Evolutionary conservation across 1,284 basidiomycete genomes (phyloP), one percentile per base, ranked within the genome.

Genomic region (Ganoderma sinense): DNA sequence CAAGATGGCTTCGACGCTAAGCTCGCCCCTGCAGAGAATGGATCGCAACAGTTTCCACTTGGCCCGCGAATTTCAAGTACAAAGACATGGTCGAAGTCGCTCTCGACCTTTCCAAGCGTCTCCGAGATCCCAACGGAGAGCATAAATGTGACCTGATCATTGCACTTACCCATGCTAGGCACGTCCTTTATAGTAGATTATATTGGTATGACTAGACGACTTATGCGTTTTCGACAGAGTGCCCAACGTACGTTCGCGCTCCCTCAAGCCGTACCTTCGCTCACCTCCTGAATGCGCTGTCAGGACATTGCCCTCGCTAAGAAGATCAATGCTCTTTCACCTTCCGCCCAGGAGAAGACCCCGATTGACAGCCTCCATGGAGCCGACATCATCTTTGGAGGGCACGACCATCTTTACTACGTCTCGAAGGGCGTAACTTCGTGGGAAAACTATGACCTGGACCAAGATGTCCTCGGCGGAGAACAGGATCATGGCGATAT

Each of bases 321-420:
- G 72, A 87, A 89, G 53, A 75, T 94, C 1, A 83, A 84, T 68
- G 93, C 87, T 39, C 85, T 83, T 70, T 93, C 87, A 4, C 88
- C 92, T 0, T 82, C 84, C 7, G 84, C 84, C 4, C 90, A 91
- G 72, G 71, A 82, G 20, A 77, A 78, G 0, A 77, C 81, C 1
- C 73, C 85, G 0, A 84, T 91, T 55, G 80, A 81, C 56, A 80
- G 83, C 61, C 79, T 83, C 51, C 95, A 98, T 72, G 96, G 96
- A 8, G 91, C 92, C 0, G 96, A 98, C 77, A 81, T 97, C 23
- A 81, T 98, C 58, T 87, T 97, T 8, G 96, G 96, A 4, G 96
- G 96, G 0, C 96, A 98, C 74, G 96, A 98, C 77, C 96, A 98
- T 74, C 83, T 94, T 6, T 96, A 96, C 82, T 94, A 92, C 80